Conservation (phyloP, 768 basidiomycete species). For the Mycena maculata region DNA sequence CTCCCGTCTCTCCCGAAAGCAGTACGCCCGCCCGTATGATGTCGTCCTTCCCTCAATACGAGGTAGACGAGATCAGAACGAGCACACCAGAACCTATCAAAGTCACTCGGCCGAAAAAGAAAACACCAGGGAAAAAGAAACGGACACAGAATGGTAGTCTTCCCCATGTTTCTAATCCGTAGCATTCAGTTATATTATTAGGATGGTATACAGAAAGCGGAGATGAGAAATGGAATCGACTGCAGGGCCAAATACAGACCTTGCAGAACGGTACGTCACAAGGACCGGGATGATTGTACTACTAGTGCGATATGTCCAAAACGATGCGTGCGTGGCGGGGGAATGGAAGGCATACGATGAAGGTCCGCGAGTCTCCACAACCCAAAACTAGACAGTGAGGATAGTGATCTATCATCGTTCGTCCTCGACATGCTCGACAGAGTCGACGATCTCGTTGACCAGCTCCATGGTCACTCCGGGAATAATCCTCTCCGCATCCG, state of each 20-base stretch:
- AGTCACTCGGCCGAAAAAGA: conserved; percentile 79
- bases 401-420: conserved; percentile 56
- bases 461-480: conserved; percentile 95
- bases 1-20: conserved; percentile 44
- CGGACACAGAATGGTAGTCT: conserved; percentile 51
- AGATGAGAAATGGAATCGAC: conserved; percentile 26
- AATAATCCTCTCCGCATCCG: conserved; percentile 94
- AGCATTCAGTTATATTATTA: conserved; percentile 41
- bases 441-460: conserved; percentile 94
- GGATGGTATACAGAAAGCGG: conserved; percentile 40
- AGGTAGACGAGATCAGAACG: conserved; percentile 60
- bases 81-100: conserved; percentile 78
- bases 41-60: conserved; percentile 64
- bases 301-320: conserved; percentile 33
- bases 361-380: conserved; percentile 3
- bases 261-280: conserved; percentile 25
- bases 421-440: conserved; percentile 90
- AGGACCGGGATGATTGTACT: conserved; percentile 20
- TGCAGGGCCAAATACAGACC: conserved; percentile 26
- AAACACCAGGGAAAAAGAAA: conserved; percentile 74
- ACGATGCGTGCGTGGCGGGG: conserved; percentile 28
- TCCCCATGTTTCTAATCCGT: conserved; percentile 25
- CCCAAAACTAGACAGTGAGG: conserved; percentile 22
- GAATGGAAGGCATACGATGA: conserved; percentile 15
- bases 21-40: conserved; percentile 49